Base-by-base conservation (phyloP, 192 early-diverging fungal genomes). In the Backusella parvicylindrica region DNA sequence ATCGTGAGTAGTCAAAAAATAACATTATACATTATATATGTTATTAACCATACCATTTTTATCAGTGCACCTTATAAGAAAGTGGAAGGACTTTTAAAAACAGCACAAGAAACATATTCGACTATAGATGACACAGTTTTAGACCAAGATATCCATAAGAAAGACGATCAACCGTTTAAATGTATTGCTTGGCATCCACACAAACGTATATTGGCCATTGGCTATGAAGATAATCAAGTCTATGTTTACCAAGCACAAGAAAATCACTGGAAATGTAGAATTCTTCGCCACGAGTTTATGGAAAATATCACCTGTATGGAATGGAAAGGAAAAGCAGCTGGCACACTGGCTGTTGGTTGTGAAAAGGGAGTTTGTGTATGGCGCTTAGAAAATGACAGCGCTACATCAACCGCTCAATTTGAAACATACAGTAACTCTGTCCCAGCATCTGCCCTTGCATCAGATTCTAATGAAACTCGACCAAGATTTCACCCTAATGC, bases 161-260 rank as follows among this genome's bases (percentile, higher is more conserved):
- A 70, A 9, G 23, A 53, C 0, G 38, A 68, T 36, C 28, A 67
- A 6, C 71, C 83, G 15, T 79, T 94, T 64, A 80, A 79, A 36
- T 84, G 83, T n/a, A 76, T 94, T 3, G 92, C 92, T 0, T 95
- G 92, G 91, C 94, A 95, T 56, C 91, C 87, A 23, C 85, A 92
- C 71, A 84, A 86, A 38, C 86, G 89, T 9, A 73, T 92, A 2
- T 66, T 95, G 23, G 92, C 92, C 3, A 81, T 95, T 60, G 89
- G 88, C 0, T 91, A 92, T 70, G 82, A 87, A 73, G 85, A 90
- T 15, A 86, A 92, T 72, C 79, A 81, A 31, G 77, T 94, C 0
- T 90, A 90, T 77, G 66, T 95, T 18, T 95, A 93, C 70, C 90
- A 94, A 71, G 70, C 90, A 49, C 84, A 83, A 0, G 76, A 84